Evolutionary conservation across 768 basidiomycete species (phyloP).

Genomic region (Arthromyces matolae): DNA sequence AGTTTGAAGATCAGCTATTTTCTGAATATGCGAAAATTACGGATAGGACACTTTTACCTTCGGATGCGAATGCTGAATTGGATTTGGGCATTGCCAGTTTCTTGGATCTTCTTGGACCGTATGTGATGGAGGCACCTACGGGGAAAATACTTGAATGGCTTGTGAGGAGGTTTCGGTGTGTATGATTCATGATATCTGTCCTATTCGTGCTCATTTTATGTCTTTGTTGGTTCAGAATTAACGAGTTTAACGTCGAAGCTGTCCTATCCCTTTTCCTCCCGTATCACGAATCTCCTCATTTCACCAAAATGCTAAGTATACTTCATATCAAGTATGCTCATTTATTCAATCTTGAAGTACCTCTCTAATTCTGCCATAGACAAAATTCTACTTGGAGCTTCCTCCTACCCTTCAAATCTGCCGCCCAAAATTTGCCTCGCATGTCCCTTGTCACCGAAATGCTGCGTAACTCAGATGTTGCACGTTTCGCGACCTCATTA

Average conservation of each 20-base stretch:
- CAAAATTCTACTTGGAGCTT: constrained; percentile 63
- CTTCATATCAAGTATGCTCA: constrained; percentile 64
- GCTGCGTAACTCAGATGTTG: constrained; percentile 63
- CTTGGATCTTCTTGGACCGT: constrained; percentile 69
- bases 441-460: constrained; percentile 73
- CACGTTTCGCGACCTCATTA: constrained; percentile 66
- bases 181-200: not conserved
- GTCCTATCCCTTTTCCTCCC: constrained; percentile 84
- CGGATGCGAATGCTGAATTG: constrained; percentile 60
- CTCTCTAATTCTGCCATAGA: constrained; percentile 31
- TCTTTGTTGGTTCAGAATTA: constrained; percentile 57
- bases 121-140: constrained; percentile 76
- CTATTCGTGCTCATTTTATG: constrained; percentile 1
- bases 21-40: constrained; percentile 69
- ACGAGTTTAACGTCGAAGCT: constrained; percentile 87
- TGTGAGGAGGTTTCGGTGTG: constrained; percentile 86
- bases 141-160: constrained; percentile 93
- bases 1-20: constrained; percentile 72
- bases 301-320: constrained; percentile 89
- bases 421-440: constrained; percentile 72
- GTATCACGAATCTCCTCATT: constrained; percentile 93
- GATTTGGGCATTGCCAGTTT: constrained; percentile 59
- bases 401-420: constrained; percentile 71
- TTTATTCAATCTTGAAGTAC: not conserved
- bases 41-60: constrained; percentile 75